Evolutionary conservation across 768 basidiomycete species (phyloP), one percentile per base, ranked within the genome.

Genomic region (Scleroderma citrinum): DNA sequence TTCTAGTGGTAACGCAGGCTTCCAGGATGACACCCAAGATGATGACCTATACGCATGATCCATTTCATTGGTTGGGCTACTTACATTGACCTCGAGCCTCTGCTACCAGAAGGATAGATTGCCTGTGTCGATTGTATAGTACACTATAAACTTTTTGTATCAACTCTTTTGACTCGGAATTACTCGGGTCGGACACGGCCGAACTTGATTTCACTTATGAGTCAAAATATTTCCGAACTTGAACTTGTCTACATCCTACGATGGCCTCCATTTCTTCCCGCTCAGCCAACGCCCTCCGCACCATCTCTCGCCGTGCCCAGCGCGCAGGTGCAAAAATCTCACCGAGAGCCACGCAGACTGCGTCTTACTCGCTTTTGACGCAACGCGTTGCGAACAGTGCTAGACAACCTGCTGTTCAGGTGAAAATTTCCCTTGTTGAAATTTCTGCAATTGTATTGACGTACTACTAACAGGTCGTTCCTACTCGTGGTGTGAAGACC

Each of bases 41-140:
- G 93, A 96, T 55, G 93, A 95, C 64, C 65, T 96, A 66, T 96
- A 96, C 62, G 91, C 92, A 52, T 95, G 66, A 44, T 43, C 31
- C 30, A 32, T 31, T 44, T 12, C 30, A 24, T 17, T 21, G 5
- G 30, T 30, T 29, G 44, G 7, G 24, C 48, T 42, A n/a, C 19
- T 6, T 21, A 21, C 23, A 14, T n/a, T n/a, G n/a, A n/a, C 3
- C 12, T 20, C 12, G 37, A 24, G 14, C 40, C 3, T 19, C 31
- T 7, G 20, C 24, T 5, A 13, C 40, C 16, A 29, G 23, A 42
- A 42, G 14, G 24, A 42, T 26, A 29, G 40, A 42, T 24, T 41
- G 40, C 21, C 19, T 19, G 37, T 29, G 26, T 29, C 26, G 26
- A 4, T 5, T 29, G 26, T 29, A 29, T 29, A 29, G 26, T 29